Percentiles rank a stretch among this genome's conserved stretches.
Evolutionary conservation across 768 basidiomycete genomes (phyloP).

Genomic region (Pleurotus giganteus): DNA sequence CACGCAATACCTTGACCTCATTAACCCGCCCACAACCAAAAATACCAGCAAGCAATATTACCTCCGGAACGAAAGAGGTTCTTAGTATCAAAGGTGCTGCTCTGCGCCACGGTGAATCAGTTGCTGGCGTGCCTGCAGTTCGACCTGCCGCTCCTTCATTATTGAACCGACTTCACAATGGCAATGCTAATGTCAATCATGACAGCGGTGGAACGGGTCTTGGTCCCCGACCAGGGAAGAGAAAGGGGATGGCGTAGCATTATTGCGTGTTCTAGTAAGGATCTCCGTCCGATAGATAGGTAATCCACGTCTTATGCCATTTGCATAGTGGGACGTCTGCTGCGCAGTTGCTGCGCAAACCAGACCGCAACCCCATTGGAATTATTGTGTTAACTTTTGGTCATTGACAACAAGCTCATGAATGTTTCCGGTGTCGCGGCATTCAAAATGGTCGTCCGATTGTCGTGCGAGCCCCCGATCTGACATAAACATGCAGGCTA

Average conservation of each 20-base stretch:
- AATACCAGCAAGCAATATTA: constrained; percentile 17
- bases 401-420: constrained; percentile 1
- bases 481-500: not conserved
- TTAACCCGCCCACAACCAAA: constrained; percentile 1
- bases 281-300: not conserved
- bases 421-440: constrained; percentile 7
- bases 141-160: constrained; percentile 22
- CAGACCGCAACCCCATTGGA: not conserved
- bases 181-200: constrained; percentile 11
- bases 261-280: not conserved
- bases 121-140: not conserved
- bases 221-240: constrained; percentile 24
- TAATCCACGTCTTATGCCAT: not conserved
- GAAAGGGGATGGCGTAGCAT: constrained; percentile 17
- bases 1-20: constrained; percentile 16
- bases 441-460: too few relatives aligned
- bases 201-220: constrained; percentile 8
- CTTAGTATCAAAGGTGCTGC: constrained; percentile 59
- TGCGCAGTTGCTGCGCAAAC: constrained; percentile 1
- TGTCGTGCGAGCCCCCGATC: not conserved
- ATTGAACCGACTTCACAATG: constrained; percentile 32
- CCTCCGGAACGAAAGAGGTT: constrained; percentile 35
- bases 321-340: not conserved
- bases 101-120: constrained; percentile 12
- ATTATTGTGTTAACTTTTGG: not conserved